A percentile compares a stretch with the other conserved stretches of the same genome.
These are phyloP conservation scores for Skeletonema costatum DNA, from an alignment of 108 stramenopile species.

Conservation along the genomic window DNA sequence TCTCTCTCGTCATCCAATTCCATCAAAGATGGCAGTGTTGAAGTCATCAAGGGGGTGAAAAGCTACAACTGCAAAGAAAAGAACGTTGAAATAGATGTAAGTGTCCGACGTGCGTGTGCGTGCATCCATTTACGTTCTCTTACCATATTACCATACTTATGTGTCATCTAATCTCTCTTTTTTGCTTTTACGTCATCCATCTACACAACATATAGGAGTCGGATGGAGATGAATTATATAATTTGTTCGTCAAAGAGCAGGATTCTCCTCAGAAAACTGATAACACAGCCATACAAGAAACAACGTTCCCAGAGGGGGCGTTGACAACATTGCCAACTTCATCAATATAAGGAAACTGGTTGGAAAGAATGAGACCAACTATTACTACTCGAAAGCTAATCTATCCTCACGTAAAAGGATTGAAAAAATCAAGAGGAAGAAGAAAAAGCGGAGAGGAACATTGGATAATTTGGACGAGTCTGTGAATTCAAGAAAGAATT, in stretches of 20 bases:
- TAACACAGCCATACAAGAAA: neutral
- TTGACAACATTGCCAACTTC: conserved; percentile 15
- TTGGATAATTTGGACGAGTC: conserved; percentile 30
- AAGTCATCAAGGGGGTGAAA: neutral
- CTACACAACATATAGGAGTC: neutral
- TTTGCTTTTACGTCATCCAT: neutral
- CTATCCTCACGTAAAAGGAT: conserved; percentile 10
- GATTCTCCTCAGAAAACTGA: neutral
- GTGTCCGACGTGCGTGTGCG: too few species aligned
- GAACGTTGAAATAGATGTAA: neutral
- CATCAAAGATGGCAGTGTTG: neutral
- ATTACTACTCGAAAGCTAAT: conserved; percentile 38
- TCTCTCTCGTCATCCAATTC: neutral
- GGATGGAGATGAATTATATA: neutral
- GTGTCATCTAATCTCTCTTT: neutral
- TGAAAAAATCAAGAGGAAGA: conserved; percentile 28
- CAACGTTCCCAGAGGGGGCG: neutral
- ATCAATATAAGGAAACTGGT: conserved; percentile 32
- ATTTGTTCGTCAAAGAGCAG: neutral
- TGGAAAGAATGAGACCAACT: conserved; percentile 3
- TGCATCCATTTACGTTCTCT: too few species aligned
- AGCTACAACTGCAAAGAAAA: neutral
- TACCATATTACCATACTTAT: too few species aligned
- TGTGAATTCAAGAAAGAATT: conserved; percentile 1
- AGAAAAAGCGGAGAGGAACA: neutral